Percentiles rank a stretch among this genome's conserved stretches.
phyloP scores from a whole-genome alignment of 345 rosid genomes.

The Lepidium didymum region DNA sequence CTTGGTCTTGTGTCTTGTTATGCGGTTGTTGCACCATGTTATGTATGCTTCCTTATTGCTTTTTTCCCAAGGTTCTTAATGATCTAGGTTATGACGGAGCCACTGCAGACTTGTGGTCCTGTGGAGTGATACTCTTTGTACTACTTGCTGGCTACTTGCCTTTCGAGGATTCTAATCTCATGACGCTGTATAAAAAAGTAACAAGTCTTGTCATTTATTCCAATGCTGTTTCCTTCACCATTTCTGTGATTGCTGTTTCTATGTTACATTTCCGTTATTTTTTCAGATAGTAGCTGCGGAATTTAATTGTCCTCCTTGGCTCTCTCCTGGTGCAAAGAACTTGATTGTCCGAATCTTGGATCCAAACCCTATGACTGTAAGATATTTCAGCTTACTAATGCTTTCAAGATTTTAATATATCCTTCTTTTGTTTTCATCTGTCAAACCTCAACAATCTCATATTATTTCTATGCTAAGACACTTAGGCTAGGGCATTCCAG shows the following conservation, averaged over 20 bases:
- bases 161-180: conserved; percentile 83
- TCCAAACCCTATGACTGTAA: conserved; percentile 82
- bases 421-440: background rate
- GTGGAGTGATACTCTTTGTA: conserved; percentile 96
- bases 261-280: conserved; percentile 5
- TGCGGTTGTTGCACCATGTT: conserved; percentile 6
- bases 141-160: conserved; percentile 98
- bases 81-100: conserved; percentile 97
- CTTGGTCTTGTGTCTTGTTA: conserved; percentile 13
- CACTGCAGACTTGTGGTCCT: conserved; percentile 96
- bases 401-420: conserved; percentile 8
- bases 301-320: conserved; percentile 84
- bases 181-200: conserved; percentile 82
- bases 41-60: background rate
- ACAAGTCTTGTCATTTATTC: conserved; percentile 12
- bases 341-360: conserved; percentile 79
- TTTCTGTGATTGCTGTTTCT: background rate
- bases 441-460: background rate
- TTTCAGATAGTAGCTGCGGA: conserved; percentile 84
- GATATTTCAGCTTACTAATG: conserved; percentile 14
- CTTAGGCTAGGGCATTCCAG: background rate
- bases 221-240: background rate
- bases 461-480: background rate
- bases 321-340: conserved; percentile 85
- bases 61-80: conserved; percentile 64